Base-by-base conservation (phyloP, 345 rosid species). In the Cardamine chenopodiifolia region DNA sequence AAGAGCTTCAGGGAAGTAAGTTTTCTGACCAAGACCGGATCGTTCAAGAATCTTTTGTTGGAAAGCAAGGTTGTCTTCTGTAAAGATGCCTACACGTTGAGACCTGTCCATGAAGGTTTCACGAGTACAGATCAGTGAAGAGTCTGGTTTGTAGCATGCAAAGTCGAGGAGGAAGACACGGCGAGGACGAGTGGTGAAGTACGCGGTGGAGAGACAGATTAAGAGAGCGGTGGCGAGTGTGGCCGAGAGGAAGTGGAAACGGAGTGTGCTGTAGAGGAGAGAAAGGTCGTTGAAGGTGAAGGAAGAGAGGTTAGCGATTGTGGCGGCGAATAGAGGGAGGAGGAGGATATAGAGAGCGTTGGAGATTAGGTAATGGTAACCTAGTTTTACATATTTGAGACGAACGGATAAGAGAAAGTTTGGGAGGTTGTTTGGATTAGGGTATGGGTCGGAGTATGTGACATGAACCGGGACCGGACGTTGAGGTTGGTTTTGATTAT, bases 21-120 rank as follows among this genome's bases (percentile, higher is more conserved):
- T 92, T 3, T 79, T 80, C 56, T 92, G 90, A 20, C 98, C 98
- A 1, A 88, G 67, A 62, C 98, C 97, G 0, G 98, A 90, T 68
- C 93, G 80, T 73, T 87, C 91, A 2, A 92, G 66, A 14, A 92
- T 90, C 86, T 92, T 92, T 84, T 82, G 85, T 67, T 92, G 98
- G 49, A 92, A 89, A 3, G 85, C 86, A 2, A 92, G 73, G 50
- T 86, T 92, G 45, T 86, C 95, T 11, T 82, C 86, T 0, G 87
- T 83, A 75, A 90, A 92, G 57, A 54, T 59, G 2, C 84, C 90
- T 1, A 74, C 82, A 15, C 61, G 17, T 3, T 3, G 42, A 52
- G 97, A 87, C 18, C 82, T 64, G 61, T 88, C 88, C 83, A 86
- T 75, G 89, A 90, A 92, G 8, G 42, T 35, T 74, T 92, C 97